Conservation (phyloP, 2,329 filamentous ascomycete species). For the Colletotrichum phormii region DNA sequence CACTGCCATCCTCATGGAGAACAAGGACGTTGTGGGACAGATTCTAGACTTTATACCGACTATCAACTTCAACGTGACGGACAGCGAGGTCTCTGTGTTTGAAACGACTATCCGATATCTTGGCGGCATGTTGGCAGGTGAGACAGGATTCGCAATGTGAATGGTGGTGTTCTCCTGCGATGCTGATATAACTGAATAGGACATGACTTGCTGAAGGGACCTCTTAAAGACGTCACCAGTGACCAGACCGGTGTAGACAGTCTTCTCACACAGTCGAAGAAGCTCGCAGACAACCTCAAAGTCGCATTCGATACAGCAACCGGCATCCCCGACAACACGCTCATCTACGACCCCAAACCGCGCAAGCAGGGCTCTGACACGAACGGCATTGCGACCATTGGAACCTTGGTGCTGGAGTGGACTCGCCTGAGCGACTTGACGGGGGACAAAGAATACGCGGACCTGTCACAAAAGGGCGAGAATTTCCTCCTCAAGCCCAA, state of each 20-base stretch:
- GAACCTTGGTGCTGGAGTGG: conserved; percentile 87
- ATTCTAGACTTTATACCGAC: conserved; percentile 78
- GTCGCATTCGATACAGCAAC: conserved; percentile 82
- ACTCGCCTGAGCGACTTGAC: conserved; percentile 82
- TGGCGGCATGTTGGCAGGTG: conserved; percentile 81
- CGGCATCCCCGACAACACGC: conserved; percentile 78
- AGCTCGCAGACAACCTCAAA: conserved; percentile 78
- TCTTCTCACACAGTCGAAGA: conserved; percentile 75
- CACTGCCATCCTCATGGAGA: conserved; percentile 82
- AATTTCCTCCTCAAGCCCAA: conserved; percentile 75
- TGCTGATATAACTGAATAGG: conserved; percentile 48
- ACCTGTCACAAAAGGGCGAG: conserved; percentile 75
- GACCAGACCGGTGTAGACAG: conserved; percentile 61
- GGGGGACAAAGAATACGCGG: conserved; percentile 73
- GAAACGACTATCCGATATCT: conserved; percentile 93
- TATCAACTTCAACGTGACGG: conserved; percentile 77
- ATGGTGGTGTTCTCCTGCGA: neutral
- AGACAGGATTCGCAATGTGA: neutral
- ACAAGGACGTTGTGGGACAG: conserved; percentile 73
- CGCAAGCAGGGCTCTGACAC: conserved; percentile 60
- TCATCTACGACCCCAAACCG: conserved; percentile 68
- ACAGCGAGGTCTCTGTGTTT: conserved; percentile 77
- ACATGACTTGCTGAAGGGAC: conserved; percentile 79
- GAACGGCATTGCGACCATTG: conserved; percentile 82
- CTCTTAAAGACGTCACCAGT: conserved; percentile 63